These are phyloP conservation scores for Adenanthera pavonina DNA, from an alignment of 306 rosid species.

Conservation along the genomic window DNA sequence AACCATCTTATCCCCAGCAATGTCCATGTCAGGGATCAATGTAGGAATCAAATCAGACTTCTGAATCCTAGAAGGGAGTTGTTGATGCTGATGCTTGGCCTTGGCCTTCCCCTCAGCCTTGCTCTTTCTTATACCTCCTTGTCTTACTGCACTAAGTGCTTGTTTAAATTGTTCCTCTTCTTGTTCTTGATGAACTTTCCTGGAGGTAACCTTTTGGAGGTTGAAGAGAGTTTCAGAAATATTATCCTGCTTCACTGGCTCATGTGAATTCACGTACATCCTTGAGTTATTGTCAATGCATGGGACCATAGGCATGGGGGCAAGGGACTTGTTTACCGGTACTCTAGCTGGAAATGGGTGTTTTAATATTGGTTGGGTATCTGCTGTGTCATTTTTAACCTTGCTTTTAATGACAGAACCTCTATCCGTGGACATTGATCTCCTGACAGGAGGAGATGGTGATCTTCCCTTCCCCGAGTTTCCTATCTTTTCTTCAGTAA, in stretches of 20 bases:
- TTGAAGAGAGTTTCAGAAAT: conserved; percentile 51
- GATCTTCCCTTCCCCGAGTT: conserved; percentile 69
- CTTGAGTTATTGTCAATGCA: conserved; percentile 50
- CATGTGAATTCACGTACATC: conserved; percentile 51
- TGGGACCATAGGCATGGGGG: conserved; percentile 44
- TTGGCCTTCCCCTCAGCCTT: conserved; percentile 63
- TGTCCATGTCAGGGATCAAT: conserved; percentile 51
- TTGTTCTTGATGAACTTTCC: conserved; percentile 62
- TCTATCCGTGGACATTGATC: conserved; percentile 91
- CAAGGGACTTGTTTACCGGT: conserved; percentile 64
- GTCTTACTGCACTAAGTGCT: conserved; percentile 58
- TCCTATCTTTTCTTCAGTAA: conserved; percentile 62
- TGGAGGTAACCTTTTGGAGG: conserved; percentile 59
- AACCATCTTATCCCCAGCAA: conserved; percentile 47
- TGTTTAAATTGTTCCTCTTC: conserved; percentile 81
- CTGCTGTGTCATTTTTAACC: conserved; percentile 56
- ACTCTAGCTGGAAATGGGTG: conserved; percentile 67
- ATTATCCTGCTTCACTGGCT: conserved; percentile 52
- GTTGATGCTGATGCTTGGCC: conserved; percentile 66
- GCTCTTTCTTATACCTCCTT: conserved; percentile 68
- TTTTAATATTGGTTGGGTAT: conserved; percentile 64
- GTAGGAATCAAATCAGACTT: conserved; percentile 58
- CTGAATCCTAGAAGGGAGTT: conserved; percentile 57
- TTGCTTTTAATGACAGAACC: conserved; percentile 72
- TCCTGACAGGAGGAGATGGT: conserved; percentile 85